phyloP scores from a whole-genome alignment of 352 stramenopile species.

The Phytophthora niederhauseri region DNA sequence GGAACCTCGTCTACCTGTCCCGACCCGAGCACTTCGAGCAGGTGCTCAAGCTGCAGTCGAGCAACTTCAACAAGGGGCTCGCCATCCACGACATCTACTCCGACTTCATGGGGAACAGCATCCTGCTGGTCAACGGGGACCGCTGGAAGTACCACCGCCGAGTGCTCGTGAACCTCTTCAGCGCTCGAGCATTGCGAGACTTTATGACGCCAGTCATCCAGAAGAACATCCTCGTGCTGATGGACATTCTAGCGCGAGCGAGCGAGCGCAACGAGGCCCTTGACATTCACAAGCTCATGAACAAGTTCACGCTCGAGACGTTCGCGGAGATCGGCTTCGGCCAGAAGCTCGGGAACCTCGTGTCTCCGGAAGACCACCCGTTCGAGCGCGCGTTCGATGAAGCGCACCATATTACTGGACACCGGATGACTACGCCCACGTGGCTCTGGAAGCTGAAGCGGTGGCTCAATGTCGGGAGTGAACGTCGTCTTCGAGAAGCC shows the following conservation, averaged over 20 bases:
- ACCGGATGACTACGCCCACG: slow-evolving; percentile 14
- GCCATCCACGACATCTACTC: slow-evolving; percentile 38
- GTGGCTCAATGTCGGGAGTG: slow-evolving; percentile 24
- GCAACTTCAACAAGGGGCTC: slow-evolving; percentile 69
- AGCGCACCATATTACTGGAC: slow-evolving; percentile 25
- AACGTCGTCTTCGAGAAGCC: slow-evolving; percentile 9
- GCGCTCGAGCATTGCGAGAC: slow-evolving; percentile 43
- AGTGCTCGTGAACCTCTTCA: slow-evolving; percentile 83
- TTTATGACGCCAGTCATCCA: slow-evolving; percentile 30
- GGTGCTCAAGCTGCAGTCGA: slow-evolving; percentile 56
- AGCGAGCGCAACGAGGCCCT: slow-evolving; percentile 1
- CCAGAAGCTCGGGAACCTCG: slow-evolving; percentile 36
- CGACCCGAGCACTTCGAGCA: slow-evolving; percentile 42
- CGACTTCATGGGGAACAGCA: slow-evolving; percentile 62
- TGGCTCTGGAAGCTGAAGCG: slow-evolving; percentile 36
- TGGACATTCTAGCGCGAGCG: slow-evolving; percentile 12
- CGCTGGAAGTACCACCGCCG: slow-evolving; percentile 72
- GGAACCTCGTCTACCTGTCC: slow-evolving; percentile 23
- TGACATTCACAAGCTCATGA: slow-evolving; percentile 28
- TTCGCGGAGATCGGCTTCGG: slow-evolving; percentile 66
- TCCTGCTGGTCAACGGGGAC: slow-evolving; percentile 61
- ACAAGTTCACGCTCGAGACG: slow-evolving; percentile 49
- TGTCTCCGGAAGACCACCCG: slow-evolving; percentile 24
- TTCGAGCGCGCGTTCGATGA: slow-evolving; percentile 36
- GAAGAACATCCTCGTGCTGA: slow-evolving; percentile 18